Conservation (phyloP, 106 monocot genomes). For the Dioscorea dumetorum region DNA sequence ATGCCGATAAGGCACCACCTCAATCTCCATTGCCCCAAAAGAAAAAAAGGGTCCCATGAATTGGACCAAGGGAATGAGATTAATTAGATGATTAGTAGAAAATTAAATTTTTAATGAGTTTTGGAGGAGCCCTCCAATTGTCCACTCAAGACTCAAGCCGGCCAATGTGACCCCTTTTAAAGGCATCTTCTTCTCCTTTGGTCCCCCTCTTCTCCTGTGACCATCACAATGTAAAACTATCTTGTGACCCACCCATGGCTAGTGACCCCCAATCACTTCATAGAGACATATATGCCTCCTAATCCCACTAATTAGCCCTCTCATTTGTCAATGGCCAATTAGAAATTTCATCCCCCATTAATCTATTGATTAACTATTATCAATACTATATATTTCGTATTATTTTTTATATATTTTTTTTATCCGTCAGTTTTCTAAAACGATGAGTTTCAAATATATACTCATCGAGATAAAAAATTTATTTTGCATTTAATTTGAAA, state of each 20-base stretch:
- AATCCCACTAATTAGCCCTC: slow-evolving; percentile 1
- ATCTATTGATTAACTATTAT: no score
- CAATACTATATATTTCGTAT: no score
- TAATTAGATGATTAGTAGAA: neutral
- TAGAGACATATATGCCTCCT: slow-evolving; percentile 1
- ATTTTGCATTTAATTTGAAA: no score
- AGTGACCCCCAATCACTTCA: neutral
- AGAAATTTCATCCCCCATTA: neutral
- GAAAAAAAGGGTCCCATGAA: neutral
- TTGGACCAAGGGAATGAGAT: neutral
- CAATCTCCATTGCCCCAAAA: neutral
- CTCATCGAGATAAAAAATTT: no score
- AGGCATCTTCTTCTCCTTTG: neutral
- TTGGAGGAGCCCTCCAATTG: neutral
- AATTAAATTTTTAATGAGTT: neutral
- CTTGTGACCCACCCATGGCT: neutral
- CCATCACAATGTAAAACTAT: no score
- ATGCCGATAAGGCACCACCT: slow-evolving; percentile 1
- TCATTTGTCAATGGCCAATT: neutral
- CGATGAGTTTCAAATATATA: no score
- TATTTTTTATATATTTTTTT: no score
- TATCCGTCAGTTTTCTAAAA: no score
- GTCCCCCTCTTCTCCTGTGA: neutral
- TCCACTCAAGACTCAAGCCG: neutral
- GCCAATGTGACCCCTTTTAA: neutral